These are phyloP conservation scores for Tephrocybe sp. DNA, from an alignment of 768 basidiomycete genomes.

Conservation along the genomic window DNA sequence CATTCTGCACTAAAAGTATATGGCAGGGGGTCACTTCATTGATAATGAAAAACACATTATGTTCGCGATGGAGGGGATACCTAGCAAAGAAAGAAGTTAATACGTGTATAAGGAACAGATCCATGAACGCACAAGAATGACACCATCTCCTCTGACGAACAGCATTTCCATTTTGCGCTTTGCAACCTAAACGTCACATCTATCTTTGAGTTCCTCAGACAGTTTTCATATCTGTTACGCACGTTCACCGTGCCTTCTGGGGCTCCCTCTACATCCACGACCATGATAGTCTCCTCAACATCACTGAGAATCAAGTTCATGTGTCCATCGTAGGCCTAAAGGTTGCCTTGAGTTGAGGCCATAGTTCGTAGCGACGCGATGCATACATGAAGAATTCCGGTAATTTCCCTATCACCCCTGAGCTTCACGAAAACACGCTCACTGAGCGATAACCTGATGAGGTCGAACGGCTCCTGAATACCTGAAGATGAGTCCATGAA, in stretches of 20 bases:
- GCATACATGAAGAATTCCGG: conserved; percentile 89
- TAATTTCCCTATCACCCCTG: conserved; percentile 89
- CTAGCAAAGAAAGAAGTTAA: conserved; percentile 33
- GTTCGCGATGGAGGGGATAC: conserved; percentile 81
- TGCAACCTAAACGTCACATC: conserved; percentile 57
- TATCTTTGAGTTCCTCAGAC: conserved; percentile 1
- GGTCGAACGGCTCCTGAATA: conserved; percentile 96
- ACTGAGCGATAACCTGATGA: conserved; percentile 92
- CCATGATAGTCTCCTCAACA: conserved; percentile 96
- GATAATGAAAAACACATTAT: conserved; percentile 27
- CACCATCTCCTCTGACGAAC: conserved; percentile 96
- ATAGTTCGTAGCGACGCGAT: conserved; percentile 11
- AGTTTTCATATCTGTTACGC: conserved; percentile 16
- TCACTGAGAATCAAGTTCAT: conserved; percentile 99
- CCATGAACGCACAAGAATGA: conserved; percentile 75
- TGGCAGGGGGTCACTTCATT: conserved; percentile 20
- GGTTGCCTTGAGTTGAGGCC: conserved; percentile 9
- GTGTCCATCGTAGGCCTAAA: conserved; percentile 98
- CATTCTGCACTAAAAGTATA: conserved; percentile 31
- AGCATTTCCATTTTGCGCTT: conserved; percentile 97
- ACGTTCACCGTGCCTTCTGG: conserved; percentile 68
- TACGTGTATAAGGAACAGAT: conserved; percentile 7
- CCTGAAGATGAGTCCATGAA: conserved; percentile 72
- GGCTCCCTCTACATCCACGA: conserved; percentile 84
- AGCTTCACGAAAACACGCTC: conserved; percentile 99